phyloP scores from a whole-genome alignment of 345 rosid genomes.

The Sisymbrium irio region DNA sequence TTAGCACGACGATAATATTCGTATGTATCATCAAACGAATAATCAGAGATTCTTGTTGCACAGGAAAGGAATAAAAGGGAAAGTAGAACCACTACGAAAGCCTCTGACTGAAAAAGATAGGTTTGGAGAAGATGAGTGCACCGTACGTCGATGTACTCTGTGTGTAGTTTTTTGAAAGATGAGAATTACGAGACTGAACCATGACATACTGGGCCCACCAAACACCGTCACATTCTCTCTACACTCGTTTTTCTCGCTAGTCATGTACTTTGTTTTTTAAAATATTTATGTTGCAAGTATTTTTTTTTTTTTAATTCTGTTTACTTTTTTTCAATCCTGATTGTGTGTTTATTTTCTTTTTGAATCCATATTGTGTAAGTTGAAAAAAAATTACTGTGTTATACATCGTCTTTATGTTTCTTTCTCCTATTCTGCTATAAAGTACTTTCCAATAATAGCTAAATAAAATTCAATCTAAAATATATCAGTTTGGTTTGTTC shows the following conservation, averaged over 20 bases:
- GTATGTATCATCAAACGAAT: constrained; percentile 21
- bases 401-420: not conserved
- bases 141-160: constrained; percentile 27
- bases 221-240: constrained; percentile 29
- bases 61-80: not conserved
- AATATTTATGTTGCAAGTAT: not conserved
- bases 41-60: constrained; percentile 17
- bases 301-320: not conserved
- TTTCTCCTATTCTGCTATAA: not conserved
- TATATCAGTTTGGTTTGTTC: no score
- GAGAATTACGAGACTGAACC: constrained; percentile 22
- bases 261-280: not conserved
- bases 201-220: constrained; percentile 14
- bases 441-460: not conserved
- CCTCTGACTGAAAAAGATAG: constrained; percentile 15
- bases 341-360: not conserved
- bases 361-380: not conserved
- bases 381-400: no score
- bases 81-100: constrained; percentile 14
- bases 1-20: constrained; percentile 24
- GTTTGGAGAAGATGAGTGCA: not conserved
- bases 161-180: not conserved
- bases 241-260: constrained; percentile 9
- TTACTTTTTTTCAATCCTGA: not conserved
- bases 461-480: not conserved